Evolutionary conservation across 169 alveolate species (phyloP).

Genomic region (Toxoplasma gondii): DNA sequence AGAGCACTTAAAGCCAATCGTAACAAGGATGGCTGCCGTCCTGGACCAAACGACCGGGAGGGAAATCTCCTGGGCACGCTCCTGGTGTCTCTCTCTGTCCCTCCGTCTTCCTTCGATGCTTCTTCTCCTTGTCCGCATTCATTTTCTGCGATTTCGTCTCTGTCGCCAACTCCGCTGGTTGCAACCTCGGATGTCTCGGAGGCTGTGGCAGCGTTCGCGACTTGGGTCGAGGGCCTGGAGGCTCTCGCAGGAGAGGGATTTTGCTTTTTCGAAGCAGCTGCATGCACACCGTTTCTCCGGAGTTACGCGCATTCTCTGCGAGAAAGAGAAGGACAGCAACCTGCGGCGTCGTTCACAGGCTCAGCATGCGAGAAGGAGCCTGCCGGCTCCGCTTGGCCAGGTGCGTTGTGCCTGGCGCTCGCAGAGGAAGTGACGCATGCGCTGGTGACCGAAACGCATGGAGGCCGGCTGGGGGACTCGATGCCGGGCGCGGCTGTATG

Average conservation of each 20-base stretch:
- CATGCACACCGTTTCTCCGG: not conserved
- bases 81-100: no score
- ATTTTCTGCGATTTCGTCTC: not conserved
- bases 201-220: not conserved
- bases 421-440: not conserved
- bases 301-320: not conserved
- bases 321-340: not conserved
- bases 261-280: not conserved
- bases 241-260: not conserved
- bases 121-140: no score
- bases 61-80: no score
- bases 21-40: no score
- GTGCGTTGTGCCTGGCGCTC: not conserved
- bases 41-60: no score
- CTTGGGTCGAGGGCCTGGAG: not conserved
- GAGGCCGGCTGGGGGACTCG: not conserved
- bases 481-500: not conserved
- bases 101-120: no score
- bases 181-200: not conserved
- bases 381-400: not conserved
- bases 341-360: not conserved
- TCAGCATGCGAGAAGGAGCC: not conserved
- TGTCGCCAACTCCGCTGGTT: not conserved
- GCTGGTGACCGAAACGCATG: not conserved
- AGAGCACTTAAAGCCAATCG: no score